Percentiles rank a stretch among this genome's conserved stretches.
These are phyloP conservation scores for Aspergillus coremiiformis DNA, from an alignment of 495 filamentous ascomycete species.

Conservation along the genomic window DNA sequence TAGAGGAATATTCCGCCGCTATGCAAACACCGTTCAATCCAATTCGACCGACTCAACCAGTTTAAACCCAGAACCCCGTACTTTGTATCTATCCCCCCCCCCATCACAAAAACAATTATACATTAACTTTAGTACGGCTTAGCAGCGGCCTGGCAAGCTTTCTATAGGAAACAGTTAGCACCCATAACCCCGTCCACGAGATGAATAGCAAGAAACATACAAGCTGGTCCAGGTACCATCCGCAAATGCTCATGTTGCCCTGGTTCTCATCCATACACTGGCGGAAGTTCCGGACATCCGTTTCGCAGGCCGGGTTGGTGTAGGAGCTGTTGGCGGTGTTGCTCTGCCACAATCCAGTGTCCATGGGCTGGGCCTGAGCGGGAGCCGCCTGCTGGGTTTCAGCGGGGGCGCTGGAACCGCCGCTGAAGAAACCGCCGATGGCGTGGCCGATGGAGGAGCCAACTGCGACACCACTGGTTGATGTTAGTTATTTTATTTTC, in stretches of 20 bases:
- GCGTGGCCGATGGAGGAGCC: constrained; percentile 93
- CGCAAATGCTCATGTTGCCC: constrained; percentile 91
- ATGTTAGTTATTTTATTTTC: neutral
- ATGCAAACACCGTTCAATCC: constrained; percentile 19
- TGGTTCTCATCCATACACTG: constrained; percentile 91
- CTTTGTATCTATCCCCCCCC: neutral
- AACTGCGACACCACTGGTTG: constrained; percentile 79
- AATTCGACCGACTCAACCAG: neutral
- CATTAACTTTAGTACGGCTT: constrained; percentile 62
- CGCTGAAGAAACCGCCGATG: constrained; percentile 78
- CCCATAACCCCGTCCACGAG: neutral
- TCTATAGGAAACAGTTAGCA: constrained; percentile 43
- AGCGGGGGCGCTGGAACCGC: constrained; percentile 51
- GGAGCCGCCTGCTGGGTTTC: constrained; percentile 42
- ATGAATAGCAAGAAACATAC: too few relatives aligned
- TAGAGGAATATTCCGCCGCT: constrained; percentile 12
- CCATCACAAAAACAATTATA: neutral
- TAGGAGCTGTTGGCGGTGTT: constrained; percentile 43
- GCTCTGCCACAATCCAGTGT: constrained; percentile 45
- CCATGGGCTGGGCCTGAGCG: constrained; percentile 37
- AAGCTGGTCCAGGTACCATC: constrained; percentile 97
- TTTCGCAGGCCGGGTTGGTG: constrained; percentile 57
- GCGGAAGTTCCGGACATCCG: constrained; percentile 77
- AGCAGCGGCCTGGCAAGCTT: constrained; percentile 89
- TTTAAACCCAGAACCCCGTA: too few relatives aligned